Conservation (phyloP, 768 basidiomycete species). For the Russula sp. region DNA sequence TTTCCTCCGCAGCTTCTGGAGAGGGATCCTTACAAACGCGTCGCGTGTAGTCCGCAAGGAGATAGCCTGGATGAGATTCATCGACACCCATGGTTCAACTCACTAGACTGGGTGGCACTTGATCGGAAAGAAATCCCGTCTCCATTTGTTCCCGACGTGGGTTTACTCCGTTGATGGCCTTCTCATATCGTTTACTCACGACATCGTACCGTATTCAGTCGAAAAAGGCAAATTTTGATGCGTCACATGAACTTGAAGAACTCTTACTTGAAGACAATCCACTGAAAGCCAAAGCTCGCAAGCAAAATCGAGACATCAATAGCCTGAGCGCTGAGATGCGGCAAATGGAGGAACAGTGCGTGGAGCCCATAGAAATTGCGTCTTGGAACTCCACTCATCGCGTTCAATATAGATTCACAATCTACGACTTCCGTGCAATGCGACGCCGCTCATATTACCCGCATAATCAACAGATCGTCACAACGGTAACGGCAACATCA, state of each 20-base stretch:
- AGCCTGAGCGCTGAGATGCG: slow-evolving; percentile 88
- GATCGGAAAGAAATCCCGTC: slow-evolving; percentile 71
- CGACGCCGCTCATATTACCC: slow-evolving; percentile 89
- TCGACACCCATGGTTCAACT: slow-evolving; percentile 79
- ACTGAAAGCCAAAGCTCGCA: slow-evolving; percentile 89
- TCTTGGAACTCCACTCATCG: slow-evolving; percentile 12
- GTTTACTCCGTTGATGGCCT: slow-evolving; percentile 33
- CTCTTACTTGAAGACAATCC: slow-evolving; percentile 95
- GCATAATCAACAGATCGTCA: slow-evolving; percentile 62
- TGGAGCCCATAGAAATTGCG: slow-evolving; percentile 21
- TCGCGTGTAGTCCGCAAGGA: slow-evolving; percentile 77
- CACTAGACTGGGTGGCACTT: slow-evolving; percentile 87
- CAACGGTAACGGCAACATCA: slow-evolving; percentile 69
- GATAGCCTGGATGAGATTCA: slow-evolving; percentile 80
- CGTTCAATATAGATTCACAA: slow-evolving; percentile 61
- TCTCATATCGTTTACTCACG: slow-evolving; percentile 24
- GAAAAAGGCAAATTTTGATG: slow-evolving; percentile 99
- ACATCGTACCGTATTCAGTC: slow-evolving; percentile 49
- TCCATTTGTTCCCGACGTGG: slow-evolving; percentile 87
- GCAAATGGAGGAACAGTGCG: slow-evolving; percentile 97
- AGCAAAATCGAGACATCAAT: slow-evolving; percentile 78
- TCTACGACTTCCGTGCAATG: slow-evolving; percentile 92
- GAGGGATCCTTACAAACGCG: slow-evolving; percentile 72
- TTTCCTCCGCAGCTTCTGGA: slow-evolving; percentile 66
- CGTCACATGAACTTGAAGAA: slow-evolving; percentile 97